Percentiles rank a stretch among this genome's conserved stretches.
Evolutionary conservation across 257 asterid species (phyloP).

Genomic region (Solanum rostratum): DNA sequence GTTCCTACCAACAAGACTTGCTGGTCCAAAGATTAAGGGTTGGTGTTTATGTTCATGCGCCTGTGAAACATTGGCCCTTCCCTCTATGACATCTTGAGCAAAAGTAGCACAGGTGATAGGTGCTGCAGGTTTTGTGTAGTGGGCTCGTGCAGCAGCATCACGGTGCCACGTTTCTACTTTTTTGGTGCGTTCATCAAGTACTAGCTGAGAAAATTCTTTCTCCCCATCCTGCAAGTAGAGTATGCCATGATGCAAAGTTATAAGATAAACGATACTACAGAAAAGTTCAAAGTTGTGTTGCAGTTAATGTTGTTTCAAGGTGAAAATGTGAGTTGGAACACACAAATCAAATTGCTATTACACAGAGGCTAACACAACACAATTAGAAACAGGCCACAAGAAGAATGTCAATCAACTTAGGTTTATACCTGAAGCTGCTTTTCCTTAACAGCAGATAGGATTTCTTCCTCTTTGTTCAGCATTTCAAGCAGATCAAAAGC

Average conservation of each 20-base stretch:
- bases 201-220: constrained; percentile 36
- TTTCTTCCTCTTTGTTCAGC: constrained; percentile 67
- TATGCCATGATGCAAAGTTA: neutral
- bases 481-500: constrained; percentile 62
- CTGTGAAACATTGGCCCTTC: constrained; percentile 64
- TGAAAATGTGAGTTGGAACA: neutral
- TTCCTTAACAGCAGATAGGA: constrained; percentile 46
- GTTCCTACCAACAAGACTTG: constrained; percentile 62
- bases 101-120: constrained; percentile 96
- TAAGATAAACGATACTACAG: neutral
- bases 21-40: constrained; percentile 87
- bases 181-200: constrained; percentile 69
- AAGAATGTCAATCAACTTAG: neutral
- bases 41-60: constrained; percentile 84
- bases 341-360: neutral
- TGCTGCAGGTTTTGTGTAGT: constrained; percentile 48
- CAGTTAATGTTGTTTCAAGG: neutral
- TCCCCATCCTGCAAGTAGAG: constrained; percentile 50
- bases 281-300: neutral
- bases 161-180: constrained; percentile 94
- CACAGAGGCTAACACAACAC: neutral
- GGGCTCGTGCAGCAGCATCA: constrained; percentile 61
- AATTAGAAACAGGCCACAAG: neutral
- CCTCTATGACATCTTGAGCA: constrained; percentile 93
- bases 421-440: constrained; percentile 45